Evolutionary conservation across 768 basidiomycete species (phyloP).

Genomic region (Mycena vulgaris): DNA sequence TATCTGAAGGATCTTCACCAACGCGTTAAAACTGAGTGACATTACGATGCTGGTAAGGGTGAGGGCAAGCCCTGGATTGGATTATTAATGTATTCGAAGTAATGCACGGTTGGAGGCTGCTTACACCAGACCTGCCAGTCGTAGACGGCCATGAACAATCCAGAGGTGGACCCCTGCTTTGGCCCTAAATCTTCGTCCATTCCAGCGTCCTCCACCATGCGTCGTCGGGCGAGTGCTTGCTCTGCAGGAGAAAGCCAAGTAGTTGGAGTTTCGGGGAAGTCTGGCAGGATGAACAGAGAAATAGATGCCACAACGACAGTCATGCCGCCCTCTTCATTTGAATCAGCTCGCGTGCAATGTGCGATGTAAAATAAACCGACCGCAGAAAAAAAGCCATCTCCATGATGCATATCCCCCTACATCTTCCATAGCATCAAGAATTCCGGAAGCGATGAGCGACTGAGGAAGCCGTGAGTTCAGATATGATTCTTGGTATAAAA

Average conservation of each 20-base stretch:
- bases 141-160: constrained; percentile 71
- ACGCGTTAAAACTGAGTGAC: constrained; percentile 76
- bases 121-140: constrained; percentile 83
- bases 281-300: constrained; percentile 79
- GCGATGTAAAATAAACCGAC: not conserved
- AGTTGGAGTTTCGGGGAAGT: constrained; percentile 71
- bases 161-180: constrained; percentile 44
- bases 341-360: constrained; percentile 1
- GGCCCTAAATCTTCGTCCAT: constrained; percentile 39
- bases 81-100: constrained; percentile 45
- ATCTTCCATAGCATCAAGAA: constrained; percentile 81
- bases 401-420: constrained; percentile 79
- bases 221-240: constrained; percentile 66
- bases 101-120: constrained; percentile 52
- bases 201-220: constrained; percentile 75
- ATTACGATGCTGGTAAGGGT: constrained; percentile 59
- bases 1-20: not conserved
- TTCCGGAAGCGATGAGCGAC: constrained; percentile 82
- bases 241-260: constrained; percentile 74
- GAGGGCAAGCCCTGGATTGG: constrained; percentile 49
- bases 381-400: constrained; percentile 86
- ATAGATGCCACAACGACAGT: constrained; percentile 66
- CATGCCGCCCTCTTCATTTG: constrained; percentile 61
- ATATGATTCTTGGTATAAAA: not conserved
- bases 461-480: not conserved